Evolutionary conservation across 129 eudicot species (phyloP).

Genomic region (Helianthus annuus): DNA sequence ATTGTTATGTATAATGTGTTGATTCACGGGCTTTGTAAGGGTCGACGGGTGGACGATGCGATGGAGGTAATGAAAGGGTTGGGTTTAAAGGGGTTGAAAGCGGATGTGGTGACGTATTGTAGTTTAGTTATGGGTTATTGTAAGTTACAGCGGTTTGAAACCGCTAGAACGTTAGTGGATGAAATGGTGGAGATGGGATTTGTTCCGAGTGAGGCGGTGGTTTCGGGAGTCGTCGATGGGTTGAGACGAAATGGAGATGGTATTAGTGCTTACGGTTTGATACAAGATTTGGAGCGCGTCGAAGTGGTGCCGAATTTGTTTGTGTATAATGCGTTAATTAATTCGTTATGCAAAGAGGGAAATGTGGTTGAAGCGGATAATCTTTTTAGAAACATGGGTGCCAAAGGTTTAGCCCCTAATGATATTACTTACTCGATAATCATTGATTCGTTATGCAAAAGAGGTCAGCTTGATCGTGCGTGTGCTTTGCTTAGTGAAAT

Average conservation of each 20-base stretch:
- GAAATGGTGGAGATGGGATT: slow-evolving; percentile 77
- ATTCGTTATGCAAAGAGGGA: slow-evolving; percentile 67
- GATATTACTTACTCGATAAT: slow-evolving; percentile 67
- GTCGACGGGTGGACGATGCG: slow-evolving; percentile 57
- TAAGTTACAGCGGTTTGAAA: slow-evolving; percentile 36
- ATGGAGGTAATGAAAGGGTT: slow-evolving; percentile 50
- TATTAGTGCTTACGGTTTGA: slow-evolving; percentile 53
- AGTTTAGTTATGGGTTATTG: slow-evolving; percentile 71
- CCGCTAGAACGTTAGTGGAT: slow-evolving; percentile 40
- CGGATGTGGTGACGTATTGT: slow-evolving; percentile 76
- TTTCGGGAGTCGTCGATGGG: slow-evolving; percentile 75
- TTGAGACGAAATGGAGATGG: slow-evolving; percentile 65
- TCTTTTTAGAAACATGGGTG: slow-evolving; percentile 58
- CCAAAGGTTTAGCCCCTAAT: slow-evolving; percentile 56
- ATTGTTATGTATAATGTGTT: slow-evolving; percentile 70
- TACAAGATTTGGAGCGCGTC: slow-evolving; percentile 40
- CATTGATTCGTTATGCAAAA: slow-evolving; percentile 68
- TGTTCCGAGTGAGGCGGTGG: slow-evolving; percentile 66
- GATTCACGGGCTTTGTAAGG: slow-evolving; percentile 78
- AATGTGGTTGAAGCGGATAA: slow-evolving; percentile 51
- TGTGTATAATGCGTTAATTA: slow-evolving; percentile 70
- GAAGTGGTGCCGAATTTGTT: slow-evolving; percentile 57
- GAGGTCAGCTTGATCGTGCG: slow-evolving; percentile 63
- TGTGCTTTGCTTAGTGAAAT: slow-evolving; percentile 47
- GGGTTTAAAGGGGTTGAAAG: slow-evolving; percentile 53